Evolutionary conservation across 208 protist genomes (phyloP), one percentile per base, ranked within the genome.

Genomic region (Angomonas deanei): DNA sequence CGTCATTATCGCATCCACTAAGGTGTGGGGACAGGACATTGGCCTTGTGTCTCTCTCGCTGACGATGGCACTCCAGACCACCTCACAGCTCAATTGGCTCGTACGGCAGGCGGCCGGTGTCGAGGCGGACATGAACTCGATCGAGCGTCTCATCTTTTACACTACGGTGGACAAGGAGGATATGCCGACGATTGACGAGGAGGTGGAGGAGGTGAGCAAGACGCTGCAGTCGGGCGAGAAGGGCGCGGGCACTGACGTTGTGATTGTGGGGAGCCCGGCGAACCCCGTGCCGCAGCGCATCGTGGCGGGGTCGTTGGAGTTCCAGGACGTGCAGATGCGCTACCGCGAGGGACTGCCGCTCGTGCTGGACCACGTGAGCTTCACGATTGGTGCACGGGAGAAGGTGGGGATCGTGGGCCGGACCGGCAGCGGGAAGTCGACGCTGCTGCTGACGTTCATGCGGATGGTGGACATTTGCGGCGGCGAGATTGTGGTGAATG

Each of bases 391-490:
- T 27, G 61, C 67, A 0, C 67, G 68, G 30, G 88, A 89, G 66
- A 80, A 76, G 24, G 62, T 91, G 33, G 82, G 83, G 23, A 50
- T 96, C 23, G 80, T 94, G 71, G 90, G 90, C 5, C 72, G 72
- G 36, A 92, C 86, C 21, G 90, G 90, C 58, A 89, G 76, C 53
- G 88, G 88, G 36, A 94, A 94, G 71, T 94, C 88, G 6, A 88
- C 88, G 27, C 48, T 94, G 30, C 85, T 94, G 61, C 79, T 83
- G 61, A 76, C 84, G 8, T 68, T 94, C 30, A 67, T 92, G 15
- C 73, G 72, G 31, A 68, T 92, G 47, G 78, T 99, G 53, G 81
- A 98, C 28, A 91, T 98, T 26, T 38, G 92, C 1, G 70, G 76
- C 10, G 80, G 78, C 26, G 84, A 80, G 24, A 72, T 85, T 6